Conservation (phyloP, 1,284 basidiomycete species). For the Moniliophthora roreri region DNA sequence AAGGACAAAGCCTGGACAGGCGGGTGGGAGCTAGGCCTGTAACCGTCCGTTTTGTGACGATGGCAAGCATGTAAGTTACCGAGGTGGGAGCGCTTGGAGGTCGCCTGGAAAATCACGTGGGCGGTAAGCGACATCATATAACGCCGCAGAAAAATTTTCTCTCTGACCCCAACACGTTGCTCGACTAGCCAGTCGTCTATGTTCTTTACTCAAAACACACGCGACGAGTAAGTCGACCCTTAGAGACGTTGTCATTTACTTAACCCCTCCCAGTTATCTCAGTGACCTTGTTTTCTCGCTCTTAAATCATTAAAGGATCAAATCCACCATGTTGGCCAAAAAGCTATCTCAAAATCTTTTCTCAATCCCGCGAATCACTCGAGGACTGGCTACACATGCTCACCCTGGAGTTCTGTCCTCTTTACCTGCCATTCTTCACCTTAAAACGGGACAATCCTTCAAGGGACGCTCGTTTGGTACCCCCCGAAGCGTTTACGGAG, state of each 20-base stretch:
- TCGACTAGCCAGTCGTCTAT: constrained; percentile 48
- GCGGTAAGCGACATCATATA: too few relatives aligned
- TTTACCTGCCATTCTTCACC: constrained; percentile 84
- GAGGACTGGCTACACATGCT: constrained; percentile 68
- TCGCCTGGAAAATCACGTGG: too few relatives aligned
- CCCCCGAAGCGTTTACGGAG: constrained; percentile 86
- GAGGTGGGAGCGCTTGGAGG: too few relatives aligned
- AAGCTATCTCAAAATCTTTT: constrained; percentile 51
- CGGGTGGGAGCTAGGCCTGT: too few relatives aligned
- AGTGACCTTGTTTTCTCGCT: constrained; percentile 85
- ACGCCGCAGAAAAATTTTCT: background rate
- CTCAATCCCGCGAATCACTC: constrained; percentile 47
- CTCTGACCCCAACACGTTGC: constrained; percentile 12
- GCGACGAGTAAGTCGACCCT: constrained; percentile 68
- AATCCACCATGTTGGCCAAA: constrained; percentile 56
- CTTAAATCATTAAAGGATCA: constrained; percentile 50
- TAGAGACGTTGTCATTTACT: constrained; percentile 14
- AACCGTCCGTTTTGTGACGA: too few relatives aligned
- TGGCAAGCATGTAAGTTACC: too few relatives aligned
- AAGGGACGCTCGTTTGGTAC: constrained; percentile 89
- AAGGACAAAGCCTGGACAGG: too few relatives aligned
- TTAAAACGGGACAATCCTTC: constrained; percentile 95
- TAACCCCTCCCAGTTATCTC: constrained; percentile 59
- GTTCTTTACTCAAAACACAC: constrained; percentile 80
- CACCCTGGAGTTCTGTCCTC: constrained; percentile 33